Percentiles rank a stretch among this genome's conserved stretches.
phyloP scores from a whole-genome alignment of 768 basidiomycete species.

The Termitomyces sp. region DNA sequence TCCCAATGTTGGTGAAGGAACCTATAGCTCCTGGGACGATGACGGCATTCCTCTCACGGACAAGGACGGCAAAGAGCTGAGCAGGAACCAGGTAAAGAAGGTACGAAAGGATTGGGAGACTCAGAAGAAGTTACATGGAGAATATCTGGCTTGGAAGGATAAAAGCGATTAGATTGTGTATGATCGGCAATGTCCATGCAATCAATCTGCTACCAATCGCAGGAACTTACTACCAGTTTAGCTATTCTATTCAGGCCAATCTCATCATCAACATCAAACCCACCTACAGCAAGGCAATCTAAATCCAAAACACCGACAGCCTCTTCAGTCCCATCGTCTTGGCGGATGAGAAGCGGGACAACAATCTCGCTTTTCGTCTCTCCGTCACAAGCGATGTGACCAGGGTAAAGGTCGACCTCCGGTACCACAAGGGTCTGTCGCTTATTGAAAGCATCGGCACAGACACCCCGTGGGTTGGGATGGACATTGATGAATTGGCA shows the following conservation, averaged over 20 bases:
- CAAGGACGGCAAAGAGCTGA: constrained; percentile 77
- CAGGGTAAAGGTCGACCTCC: constrained; percentile 79
- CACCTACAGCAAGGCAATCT: constrained; percentile 70
- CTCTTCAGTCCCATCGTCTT: constrained; percentile 22
- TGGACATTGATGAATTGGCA: constrained; percentile 75
- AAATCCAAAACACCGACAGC: constrained; percentile 72
- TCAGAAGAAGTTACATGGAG: constrained; percentile 80
- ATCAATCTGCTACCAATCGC: constrained; percentile 52
- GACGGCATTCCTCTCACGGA: constrained; percentile 84
- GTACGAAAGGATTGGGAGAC: constrained; percentile 63
- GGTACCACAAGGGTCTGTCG: constrained; percentile 60
- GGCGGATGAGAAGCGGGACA: constrained; percentile 55
- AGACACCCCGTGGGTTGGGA: constrained; percentile 71
- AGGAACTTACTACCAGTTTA: constrained; percentile 54
- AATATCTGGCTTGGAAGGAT: constrained; percentile 53
- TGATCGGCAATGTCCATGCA: not conserved
- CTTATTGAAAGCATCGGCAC: constrained; percentile 71
- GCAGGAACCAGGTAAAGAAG: constrained; percentile 79
- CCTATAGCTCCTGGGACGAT: constrained; percentile 84
- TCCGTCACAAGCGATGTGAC: constrained; percentile 93
- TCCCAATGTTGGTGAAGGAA: constrained; percentile 67
- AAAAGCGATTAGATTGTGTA: constrained; percentile 15
- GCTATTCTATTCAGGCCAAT: constrained; percentile 75
- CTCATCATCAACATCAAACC: constrained; percentile 76
- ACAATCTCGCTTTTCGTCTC: constrained; percentile 91